A percentile compares a stretch with the other conserved stretches of the same genome.
These are phyloP conservation scores for Monosporascus cannonballus DNA, from an alignment of 2,329 filamentous ascomycete species.

Conservation along the genomic window DNA sequence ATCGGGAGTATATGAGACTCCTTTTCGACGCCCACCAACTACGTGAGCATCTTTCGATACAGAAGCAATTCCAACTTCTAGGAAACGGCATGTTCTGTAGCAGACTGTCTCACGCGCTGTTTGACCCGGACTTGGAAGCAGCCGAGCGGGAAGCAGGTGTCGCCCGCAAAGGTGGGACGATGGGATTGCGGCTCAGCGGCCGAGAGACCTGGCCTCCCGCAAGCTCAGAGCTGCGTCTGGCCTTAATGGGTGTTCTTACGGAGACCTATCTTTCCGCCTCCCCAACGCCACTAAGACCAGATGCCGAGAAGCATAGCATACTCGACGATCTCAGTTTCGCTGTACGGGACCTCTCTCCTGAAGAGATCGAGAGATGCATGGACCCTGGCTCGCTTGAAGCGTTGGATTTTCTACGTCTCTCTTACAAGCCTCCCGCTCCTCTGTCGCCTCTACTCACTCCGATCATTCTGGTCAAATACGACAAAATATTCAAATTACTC, in stretches of 20 bases:
- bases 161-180: slow-evolving; percentile 61
- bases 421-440: slow-evolving; percentile 71
- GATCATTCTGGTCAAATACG: slow-evolving; percentile 69
- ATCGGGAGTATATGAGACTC: slow-evolving; percentile 66
- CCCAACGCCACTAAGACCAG: slow-evolving; percentile 20
- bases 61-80: slow-evolving; percentile 76
- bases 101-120: slow-evolving; percentile 74
- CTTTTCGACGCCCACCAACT: slow-evolving; percentile 72
- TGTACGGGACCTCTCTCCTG: slow-evolving; percentile 70
- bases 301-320: slow-evolving; percentile 34
- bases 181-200: slow-evolving; percentile 78
- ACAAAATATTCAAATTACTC: slow-evolving; percentile 74
- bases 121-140: slow-evolving; percentile 74
- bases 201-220: slow-evolving; percentile 87
- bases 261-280: slow-evolving; percentile 55
- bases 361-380: slow-evolving; percentile 78
- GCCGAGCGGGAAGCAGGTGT: slow-evolving; percentile 68
- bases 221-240: slow-evolving; percentile 85
- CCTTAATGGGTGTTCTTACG: slow-evolving; percentile 75
- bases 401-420: slow-evolving; percentile 84
- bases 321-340: slow-evolving; percentile 75
- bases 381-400: slow-evolving; percentile 78
- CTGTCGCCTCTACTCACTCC: slow-evolving; percentile 70
- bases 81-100: slow-evolving; percentile 80
- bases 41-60: slow-evolving; percentile 64